phyloP scores from a whole-genome alignment of 345 rosid species.

The Populus euphratica region DNA sequence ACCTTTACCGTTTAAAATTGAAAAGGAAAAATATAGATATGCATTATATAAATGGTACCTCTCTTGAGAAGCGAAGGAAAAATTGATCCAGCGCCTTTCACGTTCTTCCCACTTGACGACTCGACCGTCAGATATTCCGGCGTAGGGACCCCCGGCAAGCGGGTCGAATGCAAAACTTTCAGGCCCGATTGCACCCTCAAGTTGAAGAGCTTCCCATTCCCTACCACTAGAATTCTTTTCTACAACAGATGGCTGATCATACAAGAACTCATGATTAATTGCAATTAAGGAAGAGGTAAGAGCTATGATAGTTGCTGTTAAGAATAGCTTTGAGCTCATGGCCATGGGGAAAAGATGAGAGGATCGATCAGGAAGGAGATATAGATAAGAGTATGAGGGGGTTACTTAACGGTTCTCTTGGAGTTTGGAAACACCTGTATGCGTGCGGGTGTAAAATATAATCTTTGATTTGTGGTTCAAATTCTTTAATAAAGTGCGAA shows the following conservation, averaged over 20 bases:
- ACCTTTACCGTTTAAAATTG: neutral
- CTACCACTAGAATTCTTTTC: too few relatives aligned
- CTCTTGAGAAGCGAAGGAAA: neutral
- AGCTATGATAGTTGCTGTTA: neutral
- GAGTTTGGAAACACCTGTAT: neutral
- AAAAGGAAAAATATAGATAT: neutral
- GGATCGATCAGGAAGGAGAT: neutral
- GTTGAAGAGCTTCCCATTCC: neutral
- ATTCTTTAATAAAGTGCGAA: neutral
- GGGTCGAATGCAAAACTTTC: conserved; percentile 10
- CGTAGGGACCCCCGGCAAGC: neutral
- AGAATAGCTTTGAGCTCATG: neutral
- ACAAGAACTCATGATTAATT: neutral
- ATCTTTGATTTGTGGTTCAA: neutral
- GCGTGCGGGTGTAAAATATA: neutral
- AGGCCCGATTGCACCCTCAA: conserved; percentile 2
- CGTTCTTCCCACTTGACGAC: neutral
- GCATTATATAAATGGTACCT: neutral
- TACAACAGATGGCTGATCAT: neutral
- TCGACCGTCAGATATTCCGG: conserved; percentile 6
- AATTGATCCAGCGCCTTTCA: neutral
- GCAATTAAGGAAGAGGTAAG: neutral
- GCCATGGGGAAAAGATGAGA: neutral
- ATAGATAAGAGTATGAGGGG: neutral
- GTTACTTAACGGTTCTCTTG: too few relatives aligned